These are phyloP conservation scores for Ascochyta pisi DNA, from an alignment of 2,329 filamentous ascomycete species.

Conservation along the genomic window DNA sequence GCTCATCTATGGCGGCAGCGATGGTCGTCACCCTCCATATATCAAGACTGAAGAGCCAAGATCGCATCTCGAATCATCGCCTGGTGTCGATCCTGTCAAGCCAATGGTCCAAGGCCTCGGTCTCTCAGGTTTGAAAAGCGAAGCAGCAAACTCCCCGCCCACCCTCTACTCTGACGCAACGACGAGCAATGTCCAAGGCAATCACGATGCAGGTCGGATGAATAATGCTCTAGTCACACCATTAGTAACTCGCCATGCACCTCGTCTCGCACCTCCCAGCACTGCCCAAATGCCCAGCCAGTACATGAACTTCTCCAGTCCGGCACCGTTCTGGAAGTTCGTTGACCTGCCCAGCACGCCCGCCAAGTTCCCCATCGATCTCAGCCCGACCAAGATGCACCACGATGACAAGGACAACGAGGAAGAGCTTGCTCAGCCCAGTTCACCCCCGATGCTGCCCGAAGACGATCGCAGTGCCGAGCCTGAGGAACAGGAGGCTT, in stretches of 20 bases:
- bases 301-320: constrained; percentile 84
- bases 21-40: constrained; percentile 29
- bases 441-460: constrained; percentile 42
- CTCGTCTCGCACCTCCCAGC: constrained; percentile 77
- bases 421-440: constrained; percentile 42
- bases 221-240: constrained; percentile 64
- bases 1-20: constrained; percentile 38
- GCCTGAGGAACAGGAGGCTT: constrained; percentile 39
- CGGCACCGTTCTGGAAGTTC: constrained; percentile 89
- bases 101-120: constrained; percentile 24
- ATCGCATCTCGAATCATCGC: constrained; percentile 40
- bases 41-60: constrained; percentile 33
- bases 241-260: constrained; percentile 74
- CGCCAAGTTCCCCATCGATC: constrained; percentile 51
- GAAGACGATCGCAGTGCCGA: constrained; percentile 34
- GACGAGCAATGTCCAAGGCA: constrained; percentile 39
- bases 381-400: constrained; percentile 47
- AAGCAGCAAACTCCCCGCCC: constrained; percentile 46
- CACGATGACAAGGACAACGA: constrained; percentile 43
- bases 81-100: constrained; percentile 42
- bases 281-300: constrained; percentile 82
- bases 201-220: constrained; percentile 33
- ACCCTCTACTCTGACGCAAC: constrained; percentile 46
- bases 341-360: constrained; percentile 79
- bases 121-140: constrained; percentile 40